These are phyloP conservation scores for Beverwykella pulmonaria DNA, from an alignment of 495 filamentous ascomycete species.

Conservation along the genomic window DNA sequence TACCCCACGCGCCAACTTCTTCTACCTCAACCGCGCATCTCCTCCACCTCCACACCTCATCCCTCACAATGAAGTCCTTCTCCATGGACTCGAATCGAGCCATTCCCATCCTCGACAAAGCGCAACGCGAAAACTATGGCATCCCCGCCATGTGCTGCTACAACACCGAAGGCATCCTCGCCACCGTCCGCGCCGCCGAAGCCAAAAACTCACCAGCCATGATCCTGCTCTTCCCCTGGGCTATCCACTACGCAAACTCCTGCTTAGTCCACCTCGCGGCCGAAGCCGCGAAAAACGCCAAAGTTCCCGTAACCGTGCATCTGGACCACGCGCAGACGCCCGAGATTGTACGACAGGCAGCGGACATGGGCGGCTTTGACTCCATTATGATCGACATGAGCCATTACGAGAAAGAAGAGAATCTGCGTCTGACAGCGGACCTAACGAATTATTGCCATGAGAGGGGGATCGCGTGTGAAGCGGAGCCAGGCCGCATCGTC, in stretches of 20 bases:
- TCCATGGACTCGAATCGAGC: conserved; percentile 64
- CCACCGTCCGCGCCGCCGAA: conserved; percentile 76
- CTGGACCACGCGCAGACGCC: conserved; percentile 76
- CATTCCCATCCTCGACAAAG: conserved; percentile 68
- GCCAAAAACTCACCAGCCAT: conserved; percentile 72
- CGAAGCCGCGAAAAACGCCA: conserved; percentile 63
- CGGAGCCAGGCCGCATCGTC: conserved; percentile 80
- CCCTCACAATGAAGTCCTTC: conserved; percentile 18
- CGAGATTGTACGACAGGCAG: conserved; percentile 68
- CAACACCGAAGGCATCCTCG: conserved; percentile 83
- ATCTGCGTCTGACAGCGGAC: conserved; percentile 70
- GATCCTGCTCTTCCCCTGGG: conserved; percentile 88
- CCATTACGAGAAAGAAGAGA: conserved; percentile 80
- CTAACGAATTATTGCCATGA: conserved; percentile 71
- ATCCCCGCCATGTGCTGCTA: conserved; percentile 53
- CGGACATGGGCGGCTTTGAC: conserved; percentile 70
- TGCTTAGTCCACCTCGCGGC: conserved; percentile 66
- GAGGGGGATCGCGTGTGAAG: conserved; percentile 75
- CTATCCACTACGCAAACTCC: conserved; percentile 68
- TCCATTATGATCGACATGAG: conserved; percentile 59
- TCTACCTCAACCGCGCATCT: background rate
- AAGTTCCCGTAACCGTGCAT: conserved; percentile 72
- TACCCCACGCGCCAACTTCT: background rate
- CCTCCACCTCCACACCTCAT: background rate
- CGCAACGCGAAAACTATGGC: conserved; percentile 45